Base-by-base conservation (phyloP, 2,329 filamentous ascomycete species). In the Hypoxylon sp. region DNA sequence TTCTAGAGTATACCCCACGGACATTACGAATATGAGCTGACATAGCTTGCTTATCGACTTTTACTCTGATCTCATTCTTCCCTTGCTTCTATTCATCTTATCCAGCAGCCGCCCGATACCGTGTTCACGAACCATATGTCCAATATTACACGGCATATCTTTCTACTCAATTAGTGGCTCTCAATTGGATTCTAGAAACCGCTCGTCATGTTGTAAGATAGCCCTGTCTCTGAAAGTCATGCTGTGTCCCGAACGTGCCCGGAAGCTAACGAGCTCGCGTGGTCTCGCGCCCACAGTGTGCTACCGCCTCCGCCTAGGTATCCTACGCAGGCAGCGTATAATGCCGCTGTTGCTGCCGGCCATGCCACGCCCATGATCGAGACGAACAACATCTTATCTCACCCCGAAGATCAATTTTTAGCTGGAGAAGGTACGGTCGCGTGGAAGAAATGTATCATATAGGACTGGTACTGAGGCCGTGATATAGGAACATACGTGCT, bases 221-320 rank as follows among this genome's bases (percentile, higher is more conserved):
- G 9, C 33, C 36, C 33, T 28, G 45, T 63, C 55, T 38, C 32
- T 45, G 6, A 30, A 24, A 16, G 32, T 18, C 20, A 57, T 61
- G 57, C 46, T 52, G 40, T 65, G 44, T 38, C 42, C 50, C 60
- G 42, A 36, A 44, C 28, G 36, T 52, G 45, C 59, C 28, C 33
- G 66, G 62, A 59, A 42, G 48, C 66, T 67, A 68, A 65, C 63
- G 14, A 65, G 14, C 49, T 62, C 48, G 45, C 52, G 64, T 70
- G 69, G 57, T 67, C 40, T 20, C 60, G 30, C 59, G 12, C 53
- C 36, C 49, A 61, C 75, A 93, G 92, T 80, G 93, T 96, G 72
- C 86, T 97, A 73, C 93, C 94, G 64, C 94, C 93, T 68, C 93
- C 92, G 65, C 90, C 92, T 64, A 89, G 93, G 78, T 97, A 97